These are phyloP conservation scores for Tagetes erecta DNA, from an alignment of 129 eudicot genomes.

Conservation along the genomic window DNA sequence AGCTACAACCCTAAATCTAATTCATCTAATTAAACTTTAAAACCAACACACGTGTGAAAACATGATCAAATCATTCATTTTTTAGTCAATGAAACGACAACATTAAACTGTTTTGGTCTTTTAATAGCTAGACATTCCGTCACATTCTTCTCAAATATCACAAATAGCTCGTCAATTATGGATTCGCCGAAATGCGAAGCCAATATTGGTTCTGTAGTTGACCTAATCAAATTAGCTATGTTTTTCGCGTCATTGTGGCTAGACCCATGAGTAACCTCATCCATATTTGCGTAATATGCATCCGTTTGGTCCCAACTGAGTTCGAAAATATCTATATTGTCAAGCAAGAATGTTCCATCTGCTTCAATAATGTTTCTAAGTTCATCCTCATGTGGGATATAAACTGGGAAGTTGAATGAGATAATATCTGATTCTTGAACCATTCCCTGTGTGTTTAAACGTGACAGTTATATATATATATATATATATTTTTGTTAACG, in stretches of 20 bases:
- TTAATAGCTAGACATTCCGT: background rate
- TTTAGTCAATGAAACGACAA: background rate
- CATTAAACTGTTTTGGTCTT: background rate
- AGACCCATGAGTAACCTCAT: background rate
- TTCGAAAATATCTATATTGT: background rate
- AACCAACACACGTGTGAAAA: background rate
- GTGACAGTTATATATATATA: no score
- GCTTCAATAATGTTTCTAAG: background rate
- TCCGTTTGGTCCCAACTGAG: background rate
- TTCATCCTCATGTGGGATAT: conserved; percentile 1
- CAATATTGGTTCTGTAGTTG: background rate
- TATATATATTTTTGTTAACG: no score
- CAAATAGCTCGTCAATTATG: background rate
- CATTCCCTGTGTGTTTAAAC: background rate
- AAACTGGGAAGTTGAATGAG: conserved; percentile 9
- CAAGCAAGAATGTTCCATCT: background rate
- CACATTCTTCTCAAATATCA: background rate
- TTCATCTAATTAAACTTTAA: background rate
- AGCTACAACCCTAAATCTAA: no score
- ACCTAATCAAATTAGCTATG: background rate
- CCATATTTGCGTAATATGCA: background rate
- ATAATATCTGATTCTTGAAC: background rate
- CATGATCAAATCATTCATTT: background rate
- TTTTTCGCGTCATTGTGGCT: background rate
- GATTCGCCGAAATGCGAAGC: background rate